Evolutionary conservation across 345 rosid species (phyloP), one percentile per base, ranked within the genome.

Genomic region (Sonneratia alba): DNA sequence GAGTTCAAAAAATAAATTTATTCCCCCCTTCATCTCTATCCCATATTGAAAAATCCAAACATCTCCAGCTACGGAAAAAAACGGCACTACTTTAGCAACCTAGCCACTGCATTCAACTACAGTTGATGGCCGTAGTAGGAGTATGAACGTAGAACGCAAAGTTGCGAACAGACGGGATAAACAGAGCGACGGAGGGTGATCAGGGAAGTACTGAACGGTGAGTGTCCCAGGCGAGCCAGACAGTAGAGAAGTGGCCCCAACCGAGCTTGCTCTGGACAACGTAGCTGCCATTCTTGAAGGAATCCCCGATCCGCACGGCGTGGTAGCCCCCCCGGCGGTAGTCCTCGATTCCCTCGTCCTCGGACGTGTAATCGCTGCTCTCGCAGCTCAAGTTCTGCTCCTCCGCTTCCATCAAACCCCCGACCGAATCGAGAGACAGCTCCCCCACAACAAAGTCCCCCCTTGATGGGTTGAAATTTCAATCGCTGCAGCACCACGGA

Each of bases 221-320:
- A 19, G 87, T 80, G 75, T 87, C 94, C 91, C 91, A 89, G 61
- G 87, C 88, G 70, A 89, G 94, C 94, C 94, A 89, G 67, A 89
- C 94, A 68, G 94, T 89, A 62, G 94, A 89, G 86, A 89, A 89
- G 80, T 89, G 91, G 36, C 93, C 93, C 93, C 93, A 89, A 10
- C 91, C 93, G 47, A 89, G 93, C 79, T 89, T 87, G 65, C 83
- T 75, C 78, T 87, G 91, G 27, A 89, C 91, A 4, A 84, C 85
- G 65, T 87, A 89, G 9, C 86, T 85, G 1, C 86, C 91, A 79
- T 81, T 83, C 78, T 81, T 87, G 77, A 89, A 89, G 22, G 84
- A 15, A 66, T 89, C 95, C 22, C 88, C 85, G 69, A 89, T 77
- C 66, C 88, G 75, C n/a, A 89, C 90, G 6, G 90, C 85, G 72